These are phyloP conservation scores for Capsicum baccatum DNA, from an alignment of 257 asterid species.

Conservation along the genomic window DNA sequence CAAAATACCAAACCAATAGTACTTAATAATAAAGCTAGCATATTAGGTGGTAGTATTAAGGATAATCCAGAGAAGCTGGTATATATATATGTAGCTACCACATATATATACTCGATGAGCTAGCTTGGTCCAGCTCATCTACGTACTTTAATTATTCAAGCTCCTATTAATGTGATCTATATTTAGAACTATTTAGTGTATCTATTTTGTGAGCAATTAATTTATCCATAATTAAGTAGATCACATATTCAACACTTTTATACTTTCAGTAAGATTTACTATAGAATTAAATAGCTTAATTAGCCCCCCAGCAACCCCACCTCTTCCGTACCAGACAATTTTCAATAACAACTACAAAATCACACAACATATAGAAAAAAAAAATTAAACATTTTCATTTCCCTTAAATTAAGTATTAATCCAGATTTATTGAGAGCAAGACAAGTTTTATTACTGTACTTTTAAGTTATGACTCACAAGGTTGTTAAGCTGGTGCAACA, in stretches of 20 bases:
- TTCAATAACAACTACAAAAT: neutral
- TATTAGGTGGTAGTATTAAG: constrained; percentile 20
- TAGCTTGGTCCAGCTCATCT: constrained; percentile 18
- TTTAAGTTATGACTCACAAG: too few relatives aligned
- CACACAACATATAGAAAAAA: neutral
- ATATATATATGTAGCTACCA: neutral
- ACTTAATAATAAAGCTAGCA: constrained; percentile 5
- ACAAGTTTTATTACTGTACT: too few relatives aligned
- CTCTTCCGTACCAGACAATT: neutral
- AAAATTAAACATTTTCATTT: neutral
- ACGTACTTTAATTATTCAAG: neutral
- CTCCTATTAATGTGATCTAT: neutral
- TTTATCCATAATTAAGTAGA: neutral
- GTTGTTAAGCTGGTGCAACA: too few relatives aligned
- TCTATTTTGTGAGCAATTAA: constrained; percentile 3
- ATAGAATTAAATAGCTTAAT: neutral
- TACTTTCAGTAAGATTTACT: neutral
- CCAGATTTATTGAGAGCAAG: too few relatives aligned
- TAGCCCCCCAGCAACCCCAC: neutral
- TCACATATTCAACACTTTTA: neutral
- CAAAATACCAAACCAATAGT: constrained; percentile 7
- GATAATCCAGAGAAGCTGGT: constrained; percentile 11
- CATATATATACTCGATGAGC: neutral
- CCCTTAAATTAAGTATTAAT: too few relatives aligned
- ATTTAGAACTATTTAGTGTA: neutral